A percentile compares a stretch with the other conserved stretches of the same genome.
phyloP scores from a whole-genome alignment of 495 filamentous ascomycete species.

The Aspergillus asperescens region DNA sequence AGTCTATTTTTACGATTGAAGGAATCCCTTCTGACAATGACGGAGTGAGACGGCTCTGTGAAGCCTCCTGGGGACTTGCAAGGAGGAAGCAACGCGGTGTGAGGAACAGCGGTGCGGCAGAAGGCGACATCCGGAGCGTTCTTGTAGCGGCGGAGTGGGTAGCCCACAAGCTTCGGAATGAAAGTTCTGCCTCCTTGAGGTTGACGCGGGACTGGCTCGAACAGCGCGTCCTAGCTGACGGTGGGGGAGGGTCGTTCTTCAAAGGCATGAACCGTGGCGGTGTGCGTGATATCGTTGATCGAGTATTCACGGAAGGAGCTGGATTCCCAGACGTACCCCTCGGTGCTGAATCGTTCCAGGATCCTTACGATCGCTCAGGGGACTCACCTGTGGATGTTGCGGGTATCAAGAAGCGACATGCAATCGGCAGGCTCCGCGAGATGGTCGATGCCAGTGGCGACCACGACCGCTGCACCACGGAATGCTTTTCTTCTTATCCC shows the following conservation, averaged over 20 bases:
- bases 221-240: conserved; percentile 62
- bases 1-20: conserved; percentile 77
- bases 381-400: conserved; percentile 52
- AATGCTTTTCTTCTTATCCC: conserved; percentile 80
- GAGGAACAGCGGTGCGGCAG: conserved; percentile 53
- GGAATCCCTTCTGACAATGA: conserved; percentile 80
- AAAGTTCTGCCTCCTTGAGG: conserved; percentile 29
- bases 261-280: conserved; percentile 74
- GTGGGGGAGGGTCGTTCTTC: conserved; percentile 70
- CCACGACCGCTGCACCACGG: conserved; percentile 74
- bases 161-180: conserved; percentile 68
- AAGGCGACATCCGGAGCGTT: conserved; percentile 87
- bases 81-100: conserved; percentile 54
- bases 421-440: conserved; percentile 73
- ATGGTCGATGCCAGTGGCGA: conserved; percentile 89
- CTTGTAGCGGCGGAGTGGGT: conserved; percentile 96
- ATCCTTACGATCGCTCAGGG: conserved; percentile 25
- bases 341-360: conserved; percentile 30
- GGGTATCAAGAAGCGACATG: conserved; percentile 68
- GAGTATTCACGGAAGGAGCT: conserved; percentile 81
- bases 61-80: conserved; percentile 85
- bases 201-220: conserved; percentile 84
- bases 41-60: conserved; percentile 82
- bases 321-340: conserved; percentile 64
- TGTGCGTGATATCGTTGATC: conserved; percentile 73